Evolutionary conservation across 2,329 filamentous ascomycete species (phyloP).

Genomic region (Bipolaris sorokiniana): DNA sequence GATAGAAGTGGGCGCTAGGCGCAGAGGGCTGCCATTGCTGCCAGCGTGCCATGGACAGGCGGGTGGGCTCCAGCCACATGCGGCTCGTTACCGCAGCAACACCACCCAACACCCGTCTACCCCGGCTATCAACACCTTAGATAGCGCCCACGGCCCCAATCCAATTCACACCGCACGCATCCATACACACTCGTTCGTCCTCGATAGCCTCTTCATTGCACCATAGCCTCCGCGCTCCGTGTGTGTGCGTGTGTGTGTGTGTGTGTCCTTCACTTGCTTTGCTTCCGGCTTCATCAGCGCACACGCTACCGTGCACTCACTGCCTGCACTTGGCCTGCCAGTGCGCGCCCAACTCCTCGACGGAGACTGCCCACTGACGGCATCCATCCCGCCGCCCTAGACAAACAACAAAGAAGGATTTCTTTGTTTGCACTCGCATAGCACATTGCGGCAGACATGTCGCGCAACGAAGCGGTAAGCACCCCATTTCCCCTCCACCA

Average conservation of each 20-base stretch:
- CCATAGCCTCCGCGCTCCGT: slow-evolving; percentile 38
- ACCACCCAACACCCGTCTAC: slow-evolving; percentile 18
- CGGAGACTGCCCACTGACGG: slow-evolving; percentile 41
- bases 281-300: slow-evolving; percentile 24
- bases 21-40: neutral
- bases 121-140: slow-evolving; percentile 33
- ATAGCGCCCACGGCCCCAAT: slow-evolving; percentile 25
- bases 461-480: slow-evolving; percentile 51
- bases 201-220: slow-evolving; percentile 33
- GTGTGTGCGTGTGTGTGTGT: neutral
- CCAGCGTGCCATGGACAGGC: neutral
- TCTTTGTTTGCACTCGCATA: slow-evolving; percentile 14
- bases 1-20: slow-evolving; percentile 7
- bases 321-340: slow-evolving; percentile 11
- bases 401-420: neutral
- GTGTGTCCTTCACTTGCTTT: slow-evolving; percentile 33
- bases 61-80: slow-evolving; percentile 10
- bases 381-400: slow-evolving; percentile 32
- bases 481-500: neutral
- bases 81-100: slow-evolving; percentile 32
- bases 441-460: slow-evolving; percentile 40
- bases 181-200: slow-evolving; percentile 30
- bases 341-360: slow-evolving; percentile 32
- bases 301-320: neutral
- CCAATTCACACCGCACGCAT: slow-evolving; percentile 28